Evolutionary conservation across 345 rosid genomes (phyloP).

Genomic region (Acer yangbiense): DNA sequence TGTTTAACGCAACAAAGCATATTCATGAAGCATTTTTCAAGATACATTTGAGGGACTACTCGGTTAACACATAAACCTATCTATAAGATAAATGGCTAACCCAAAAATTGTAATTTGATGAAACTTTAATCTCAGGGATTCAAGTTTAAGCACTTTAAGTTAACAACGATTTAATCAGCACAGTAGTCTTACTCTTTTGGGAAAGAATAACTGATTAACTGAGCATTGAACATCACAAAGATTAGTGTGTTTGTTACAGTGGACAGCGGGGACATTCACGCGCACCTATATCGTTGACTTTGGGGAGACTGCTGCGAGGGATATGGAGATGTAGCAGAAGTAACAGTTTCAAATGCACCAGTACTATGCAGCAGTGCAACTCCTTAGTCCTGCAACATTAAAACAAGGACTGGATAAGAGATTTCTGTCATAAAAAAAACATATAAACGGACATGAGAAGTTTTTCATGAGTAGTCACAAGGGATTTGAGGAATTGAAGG

Average conservation of each 20-base stretch:
- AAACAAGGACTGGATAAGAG: neutral
- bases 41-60: neutral
- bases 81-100: neutral
- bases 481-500: too few relatives aligned
- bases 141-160: neutral
- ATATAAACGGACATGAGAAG: neutral
- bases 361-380: neutral
- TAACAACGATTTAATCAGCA: too few relatives aligned
- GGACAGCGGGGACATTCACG: too few relatives aligned
- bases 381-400: conserved; percentile 28
- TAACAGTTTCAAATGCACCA: conserved; percentile 5
- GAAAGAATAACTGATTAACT: too few relatives aligned
- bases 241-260: too few relatives aligned
- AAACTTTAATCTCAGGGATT: neutral
- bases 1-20: neutral
- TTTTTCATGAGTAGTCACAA: too few relatives aligned
- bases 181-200: too few relatives aligned
- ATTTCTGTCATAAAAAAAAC: neutral
- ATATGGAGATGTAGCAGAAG: conserved; percentile 22
- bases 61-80: neutral
- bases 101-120: neutral
- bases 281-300: neutral
- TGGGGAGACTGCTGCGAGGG: conserved; percentile 13
- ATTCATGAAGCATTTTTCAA: neutral
- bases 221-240: too few relatives aligned